phyloP scores from a whole-genome alignment of 345 rosid species.

The Trapa incisa region DNA sequence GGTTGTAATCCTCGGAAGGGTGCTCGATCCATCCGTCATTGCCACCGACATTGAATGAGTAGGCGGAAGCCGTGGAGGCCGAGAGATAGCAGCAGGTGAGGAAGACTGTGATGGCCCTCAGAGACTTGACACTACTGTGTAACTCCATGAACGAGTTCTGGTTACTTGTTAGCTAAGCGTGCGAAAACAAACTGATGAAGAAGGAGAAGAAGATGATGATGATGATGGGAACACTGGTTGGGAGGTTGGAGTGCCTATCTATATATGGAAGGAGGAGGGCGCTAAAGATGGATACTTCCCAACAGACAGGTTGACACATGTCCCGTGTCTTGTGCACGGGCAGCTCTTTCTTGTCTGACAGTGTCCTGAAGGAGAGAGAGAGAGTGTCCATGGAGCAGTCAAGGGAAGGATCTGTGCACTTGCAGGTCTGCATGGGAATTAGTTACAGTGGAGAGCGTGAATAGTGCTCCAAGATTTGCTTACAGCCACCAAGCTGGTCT shows the following conservation, averaged over 20 bases:
- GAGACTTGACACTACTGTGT: background rate
- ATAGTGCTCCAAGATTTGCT: no score
- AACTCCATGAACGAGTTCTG: background rate
- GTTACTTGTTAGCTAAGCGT: no score
- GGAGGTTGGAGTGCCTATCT: background rate
- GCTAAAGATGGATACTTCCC: background rate
- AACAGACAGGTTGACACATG: background rate
- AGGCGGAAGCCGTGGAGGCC: background rate
- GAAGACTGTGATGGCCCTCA: background rate
- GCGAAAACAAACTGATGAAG: no score
- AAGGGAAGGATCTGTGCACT: no score
- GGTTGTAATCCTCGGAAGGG: constrained; percentile 8
- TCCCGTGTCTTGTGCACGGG: background rate
- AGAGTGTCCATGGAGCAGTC: background rate
- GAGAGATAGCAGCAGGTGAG: background rate
- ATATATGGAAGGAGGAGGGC: background rate
- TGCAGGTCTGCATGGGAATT: no score
- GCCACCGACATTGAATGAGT: constrained; percentile 3
- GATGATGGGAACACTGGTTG: background rate
- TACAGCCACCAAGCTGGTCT: background rate
- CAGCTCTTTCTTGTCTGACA: background rate
- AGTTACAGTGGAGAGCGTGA: no score
- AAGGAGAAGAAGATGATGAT: background rate
- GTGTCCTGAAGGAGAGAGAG: background rate
- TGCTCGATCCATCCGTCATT: constrained; percentile 10